These are phyloP conservation scores for Closterium sp. DNA, from an alignment of 139 green algal genomes.

Conservation along the genomic window DNA sequence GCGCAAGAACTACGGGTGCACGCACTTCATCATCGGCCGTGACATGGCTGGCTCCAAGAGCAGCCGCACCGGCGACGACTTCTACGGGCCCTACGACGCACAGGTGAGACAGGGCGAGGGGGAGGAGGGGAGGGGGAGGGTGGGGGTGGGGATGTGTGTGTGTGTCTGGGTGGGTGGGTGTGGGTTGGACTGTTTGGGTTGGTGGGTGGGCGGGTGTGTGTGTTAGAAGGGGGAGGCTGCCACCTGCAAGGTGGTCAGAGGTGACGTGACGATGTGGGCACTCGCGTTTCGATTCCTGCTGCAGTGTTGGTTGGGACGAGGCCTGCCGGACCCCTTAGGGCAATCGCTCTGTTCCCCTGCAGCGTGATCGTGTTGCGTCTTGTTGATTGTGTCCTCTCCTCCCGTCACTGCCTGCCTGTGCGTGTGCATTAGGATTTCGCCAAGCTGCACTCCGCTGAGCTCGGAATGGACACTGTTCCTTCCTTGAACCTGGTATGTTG, in stretches of 20 bases:
- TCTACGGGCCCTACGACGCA: conserved; percentile 70
- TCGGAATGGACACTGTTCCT: conserved; percentile 56
- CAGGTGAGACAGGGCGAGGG: conserved; percentile 8
- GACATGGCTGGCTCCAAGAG: conserved; percentile 87
- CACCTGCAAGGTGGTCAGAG: too few relatives aligned
- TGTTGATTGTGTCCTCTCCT: too few relatives aligned
- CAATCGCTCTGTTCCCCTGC: too few relatives aligned
- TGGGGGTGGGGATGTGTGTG: neutral
- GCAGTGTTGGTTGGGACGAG: too few relatives aligned
- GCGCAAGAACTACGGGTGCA: conserved; percentile 88
- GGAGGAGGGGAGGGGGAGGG: too few relatives aligned
- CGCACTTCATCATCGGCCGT: conserved; percentile 87
- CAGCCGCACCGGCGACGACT: conserved; percentile 73
- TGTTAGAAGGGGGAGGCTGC: neutral
- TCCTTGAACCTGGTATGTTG: conserved; percentile 49
- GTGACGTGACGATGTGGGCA: too few relatives aligned
- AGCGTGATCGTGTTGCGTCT: too few relatives aligned
- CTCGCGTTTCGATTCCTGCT: too few relatives aligned
- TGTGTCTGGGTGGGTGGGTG: neutral
- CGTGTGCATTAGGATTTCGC: conserved; percentile 44
- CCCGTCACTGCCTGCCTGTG: neutral
- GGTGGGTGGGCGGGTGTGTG: too few relatives aligned
- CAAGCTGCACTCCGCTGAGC: conserved; percentile 47
- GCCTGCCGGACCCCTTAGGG: too few relatives aligned
- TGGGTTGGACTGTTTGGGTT: too few relatives aligned